Conservation (phyloP, 169 alveolate species). For the Plasmodium berghei region DNA sequence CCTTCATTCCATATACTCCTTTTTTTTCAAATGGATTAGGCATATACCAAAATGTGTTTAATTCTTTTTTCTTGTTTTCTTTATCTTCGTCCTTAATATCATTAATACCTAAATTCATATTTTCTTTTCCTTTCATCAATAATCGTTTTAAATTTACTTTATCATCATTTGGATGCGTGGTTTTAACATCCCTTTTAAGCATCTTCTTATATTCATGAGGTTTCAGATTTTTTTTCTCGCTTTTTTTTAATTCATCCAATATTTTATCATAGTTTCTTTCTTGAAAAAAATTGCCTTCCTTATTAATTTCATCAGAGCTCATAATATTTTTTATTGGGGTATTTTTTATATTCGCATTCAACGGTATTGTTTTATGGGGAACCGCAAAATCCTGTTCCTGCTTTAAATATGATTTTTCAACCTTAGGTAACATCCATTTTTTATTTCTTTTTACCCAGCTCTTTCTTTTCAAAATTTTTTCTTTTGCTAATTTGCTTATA, state of each 20-base stretch:
- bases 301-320: neutral
- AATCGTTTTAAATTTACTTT: constrained; percentile 42
- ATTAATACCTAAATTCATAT: constrained; percentile 20
- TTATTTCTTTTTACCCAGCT: constrained; percentile 73
- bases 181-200: constrained; percentile 20
- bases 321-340: neutral
- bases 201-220: constrained; percentile 72
- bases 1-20: constrained; percentile 76
- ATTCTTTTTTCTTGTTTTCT: constrained; percentile 63
- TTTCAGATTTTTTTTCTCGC: constrained; percentile 24
- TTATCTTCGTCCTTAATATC: constrained; percentile 57
- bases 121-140: constrained; percentile 6
- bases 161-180: constrained; percentile 27
- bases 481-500: constrained; percentile 52
- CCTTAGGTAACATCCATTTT: constrained; percentile 72
- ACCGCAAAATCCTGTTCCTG: constrained; percentile 70
- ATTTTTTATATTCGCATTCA: constrained; percentile 1
- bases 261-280: constrained; percentile 7
- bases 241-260: constrained; percentile 8
- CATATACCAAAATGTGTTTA: constrained; percentile 75
- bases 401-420: constrained; percentile 70
- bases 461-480: constrained; percentile 49
- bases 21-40: constrained; percentile 76
- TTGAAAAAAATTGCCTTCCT: neutral
- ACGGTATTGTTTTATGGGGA: constrained; percentile 45